These are phyloP conservation scores for Globisporangium emineosum DNA, from an alignment of 352 stramenopile species.

Conservation along the genomic window DNA sequence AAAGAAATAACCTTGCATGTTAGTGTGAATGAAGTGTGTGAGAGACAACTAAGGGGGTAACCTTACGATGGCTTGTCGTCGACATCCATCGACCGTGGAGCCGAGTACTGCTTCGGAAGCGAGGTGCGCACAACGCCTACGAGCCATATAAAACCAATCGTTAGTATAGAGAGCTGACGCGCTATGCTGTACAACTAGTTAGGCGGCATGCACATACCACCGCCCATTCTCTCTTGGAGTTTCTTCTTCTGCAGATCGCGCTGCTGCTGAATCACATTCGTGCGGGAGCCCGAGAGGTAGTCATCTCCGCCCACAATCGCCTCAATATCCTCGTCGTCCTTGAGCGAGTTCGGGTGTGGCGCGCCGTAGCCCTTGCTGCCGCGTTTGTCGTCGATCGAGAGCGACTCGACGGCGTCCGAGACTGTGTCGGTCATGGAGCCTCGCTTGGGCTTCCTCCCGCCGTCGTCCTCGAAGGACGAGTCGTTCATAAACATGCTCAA, in stretches of 20 bases:
- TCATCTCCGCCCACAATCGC: conserved; percentile 42
- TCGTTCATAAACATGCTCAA: conserved; percentile 84
- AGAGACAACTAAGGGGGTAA: not conserved
- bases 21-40: not conserved
- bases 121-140: conserved; percentile 74
- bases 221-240: conserved; percentile 78
- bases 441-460: conserved; percentile 21
- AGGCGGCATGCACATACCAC: conserved; percentile 30
- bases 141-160: not conserved
- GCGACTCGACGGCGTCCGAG: conserved; percentile 60
- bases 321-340: conserved; percentile 79
- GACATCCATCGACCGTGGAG: conserved; percentile 64
- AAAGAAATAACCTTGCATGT: not conserved
- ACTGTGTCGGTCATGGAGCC: conserved; percentile 28
- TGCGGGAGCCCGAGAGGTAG: conserved; percentile 62
- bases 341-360: conserved; percentile 70
- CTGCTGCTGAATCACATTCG: conserved; percentile 81
- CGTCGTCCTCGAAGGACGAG: conserved; percentile 69
- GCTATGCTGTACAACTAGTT: too few relatives aligned
- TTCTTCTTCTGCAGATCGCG: conserved; percentile 87
- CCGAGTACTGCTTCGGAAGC: conserved; percentile 75
- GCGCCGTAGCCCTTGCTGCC: conserved; percentile 25
- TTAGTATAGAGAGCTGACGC: not conserved
- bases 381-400: conserved; percentile 54
- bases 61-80: conserved; percentile 82